Base-by-base conservation (phyloP, 75 land plant species). In the Pinus albicaulis region DNA sequence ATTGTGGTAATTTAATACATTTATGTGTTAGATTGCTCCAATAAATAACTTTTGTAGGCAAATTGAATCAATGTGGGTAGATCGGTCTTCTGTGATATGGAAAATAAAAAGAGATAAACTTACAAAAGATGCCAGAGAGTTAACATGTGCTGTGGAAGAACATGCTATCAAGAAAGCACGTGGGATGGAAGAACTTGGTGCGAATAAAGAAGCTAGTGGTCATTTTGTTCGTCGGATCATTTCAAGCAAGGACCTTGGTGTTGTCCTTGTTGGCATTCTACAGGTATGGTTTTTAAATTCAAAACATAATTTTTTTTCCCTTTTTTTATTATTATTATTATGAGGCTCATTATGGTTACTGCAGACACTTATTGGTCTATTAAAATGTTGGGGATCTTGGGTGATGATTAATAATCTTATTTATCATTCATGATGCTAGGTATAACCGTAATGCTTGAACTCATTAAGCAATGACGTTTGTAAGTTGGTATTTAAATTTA, bases 191-290 rank as follows among this genome's bases (percentile, higher is more conserved):
- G 62, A 31, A 57, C 31, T n/a, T 12, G n/a, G 34, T 36, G 25
- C 61, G 41, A 63, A 20, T 23, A 76, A 53, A 76, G 55, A 76
- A 4, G 53, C 13, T 26, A 20, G 3, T 41, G 28, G 20, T 26
- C n/a, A 23, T 28, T 81, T 56, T 79, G 48, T 79, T 8, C 81
- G 82, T 60, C 74, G 24, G 25, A 81, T 81, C 34, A 79, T 81
- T 56, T 78, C 81, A 41, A 60, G 82, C 53, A 59, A 22, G 59
- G 56, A 70, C 28, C 71, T 79, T 23, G 75, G 75, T 55, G 68
- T 81, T 78, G 69, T 81, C 34, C 81, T 81, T 19, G n/a, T 81
- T 59, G 81, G 81, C 17, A 48, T 56, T 81, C 48, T 81, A 73
- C 58, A 81, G 82, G 82, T 81, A 44, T 26, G 62, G 41, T 31